These are phyloP conservation scores for Fusarium sp. DNA, from an alignment of 2,329 filamentous ascomycete genomes.

Conservation along the genomic window DNA sequence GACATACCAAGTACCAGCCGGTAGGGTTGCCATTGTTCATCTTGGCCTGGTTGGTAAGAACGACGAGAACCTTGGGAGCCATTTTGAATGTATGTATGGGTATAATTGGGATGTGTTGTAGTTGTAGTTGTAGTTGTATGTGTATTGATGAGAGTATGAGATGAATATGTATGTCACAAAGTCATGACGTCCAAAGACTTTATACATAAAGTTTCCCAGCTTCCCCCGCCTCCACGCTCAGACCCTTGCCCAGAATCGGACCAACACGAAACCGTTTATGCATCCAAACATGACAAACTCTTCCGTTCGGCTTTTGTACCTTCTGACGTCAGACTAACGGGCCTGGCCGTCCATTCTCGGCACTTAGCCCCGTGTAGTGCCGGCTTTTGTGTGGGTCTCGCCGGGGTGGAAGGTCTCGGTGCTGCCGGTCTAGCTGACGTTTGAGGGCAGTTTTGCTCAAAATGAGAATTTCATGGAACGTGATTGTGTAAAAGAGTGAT, in stretches of 20 bases:
- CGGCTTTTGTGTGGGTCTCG: conserved; percentile 24
- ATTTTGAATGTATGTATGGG: conserved; percentile 49
- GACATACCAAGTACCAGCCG: conserved; percentile 76
- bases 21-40: conserved; percentile 67
- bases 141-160: neutral
- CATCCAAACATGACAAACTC: conserved; percentile 37
- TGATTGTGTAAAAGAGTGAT: too few species aligned
- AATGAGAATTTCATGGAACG: conserved; percentile 2
- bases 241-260: conserved; percentile 22
- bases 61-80: conserved; percentile 74
- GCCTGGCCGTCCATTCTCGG: conserved; percentile 41
- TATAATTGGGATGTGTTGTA: too few species aligned
- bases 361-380: conserved; percentile 35
- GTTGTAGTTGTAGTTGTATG: too few species aligned
- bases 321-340: conserved; percentile 38
- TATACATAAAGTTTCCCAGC: conserved; percentile 16
- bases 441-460: neutral
- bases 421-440: conserved; percentile 16
- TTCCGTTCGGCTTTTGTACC: conserved; percentile 4
- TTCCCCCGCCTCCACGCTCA: conserved; percentile 18
- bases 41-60: conserved; percentile 73
- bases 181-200: conserved; percentile 17
- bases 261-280: conserved; percentile 23
- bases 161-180: neutral
- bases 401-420: conserved; percentile 21